Conservation (phyloP, 2,329 filamentous ascomycete genomes). For the Trichoderma aggressivum region DNA sequence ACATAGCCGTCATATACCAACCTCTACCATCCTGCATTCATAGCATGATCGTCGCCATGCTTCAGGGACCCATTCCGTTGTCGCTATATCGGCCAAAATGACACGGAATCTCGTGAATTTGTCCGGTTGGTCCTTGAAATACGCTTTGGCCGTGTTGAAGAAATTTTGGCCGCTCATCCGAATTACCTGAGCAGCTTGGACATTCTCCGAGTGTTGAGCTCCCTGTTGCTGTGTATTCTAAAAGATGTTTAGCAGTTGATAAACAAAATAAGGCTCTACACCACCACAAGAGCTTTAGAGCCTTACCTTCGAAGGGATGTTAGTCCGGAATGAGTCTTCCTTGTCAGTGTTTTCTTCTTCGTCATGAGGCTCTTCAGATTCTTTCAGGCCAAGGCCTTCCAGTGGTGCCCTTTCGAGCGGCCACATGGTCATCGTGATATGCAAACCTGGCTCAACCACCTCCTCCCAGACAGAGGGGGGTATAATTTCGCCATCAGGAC, state of each 20-base stretch:
- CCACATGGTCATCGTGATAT: conserved; percentile 57
- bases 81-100: background rate
- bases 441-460: conserved; percentile 69
- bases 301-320: background rate
- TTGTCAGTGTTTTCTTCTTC: background rate
- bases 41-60: background rate
- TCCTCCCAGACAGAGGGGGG: conserved; percentile 76
- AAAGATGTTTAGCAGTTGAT: too few relatives aligned
- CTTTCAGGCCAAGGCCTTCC: conserved; percentile 18
- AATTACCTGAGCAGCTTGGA: background rate
- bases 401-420: conserved; percentile 46
- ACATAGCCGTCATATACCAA: too few relatives aligned
- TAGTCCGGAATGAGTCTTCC: background rate
- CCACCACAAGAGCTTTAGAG: too few relatives aligned
- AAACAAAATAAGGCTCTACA: background rate
- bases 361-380: background rate
- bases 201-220: background rate
- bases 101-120: background rate
- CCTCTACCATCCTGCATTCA: background rate
- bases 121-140: background rate
- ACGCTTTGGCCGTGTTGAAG: fast-evolving
- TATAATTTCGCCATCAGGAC: conserved; percentile 78
- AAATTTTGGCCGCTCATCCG: background rate
- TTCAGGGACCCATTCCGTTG: background rate
- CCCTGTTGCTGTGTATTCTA: background rate